These are phyloP conservation scores for Epichloe elymi DNA, from an alignment of 2,329 filamentous ascomycete species.

Conservation along the genomic window DNA sequence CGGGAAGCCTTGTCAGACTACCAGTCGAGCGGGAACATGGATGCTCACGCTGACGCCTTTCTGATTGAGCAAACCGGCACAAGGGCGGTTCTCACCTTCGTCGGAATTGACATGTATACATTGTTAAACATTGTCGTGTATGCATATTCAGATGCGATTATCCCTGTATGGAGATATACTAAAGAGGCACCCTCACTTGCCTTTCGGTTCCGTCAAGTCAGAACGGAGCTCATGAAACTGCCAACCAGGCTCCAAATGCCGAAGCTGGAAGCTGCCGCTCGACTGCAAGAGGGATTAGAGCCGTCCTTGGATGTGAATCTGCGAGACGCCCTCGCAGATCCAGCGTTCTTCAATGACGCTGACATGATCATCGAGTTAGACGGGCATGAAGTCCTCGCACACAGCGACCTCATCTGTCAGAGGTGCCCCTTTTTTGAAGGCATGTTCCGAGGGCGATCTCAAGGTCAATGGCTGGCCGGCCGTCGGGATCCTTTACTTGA, in stretches of 20 bases:
- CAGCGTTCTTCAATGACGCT: conserved; percentile 60
- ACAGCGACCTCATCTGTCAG: conserved; percentile 67
- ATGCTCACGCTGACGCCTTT: conserved; percentile 16
- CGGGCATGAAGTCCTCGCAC: conserved; percentile 56
- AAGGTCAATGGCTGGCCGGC: conserved; percentile 68
- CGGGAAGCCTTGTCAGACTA: conserved; percentile 47
- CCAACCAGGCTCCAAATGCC: conserved; percentile 57
- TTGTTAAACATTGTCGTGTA: conserved; percentile 71
- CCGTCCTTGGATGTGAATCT: conserved; percentile 58
- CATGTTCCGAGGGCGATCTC: conserved; percentile 77
- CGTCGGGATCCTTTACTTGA: conserved; percentile 36
- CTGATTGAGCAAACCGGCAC: conserved; percentile 27
- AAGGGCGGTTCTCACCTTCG: conserved; percentile 48
- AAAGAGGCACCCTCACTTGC: conserved; percentile 52
- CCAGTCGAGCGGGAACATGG: conserved; percentile 20
- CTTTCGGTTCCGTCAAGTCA: conserved; percentile 64
- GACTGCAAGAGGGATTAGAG: conserved; percentile 56
- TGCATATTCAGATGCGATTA: conserved; percentile 63
- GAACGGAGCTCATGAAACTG: conserved; percentile 78
- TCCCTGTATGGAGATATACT: conserved; percentile 80
- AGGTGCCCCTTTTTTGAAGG: conserved; percentile 87
- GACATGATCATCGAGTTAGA: conserved; percentile 72
- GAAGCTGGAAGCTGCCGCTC: conserved; percentile 62
- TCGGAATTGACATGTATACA: conserved; percentile 60
- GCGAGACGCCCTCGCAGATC: conserved; percentile 52